Evolutionary conservation across 2,329 filamentous ascomycete genomes (phyloP), one percentile per base, ranked within the genome.

Genomic region (Cadophora gregata): DNA sequence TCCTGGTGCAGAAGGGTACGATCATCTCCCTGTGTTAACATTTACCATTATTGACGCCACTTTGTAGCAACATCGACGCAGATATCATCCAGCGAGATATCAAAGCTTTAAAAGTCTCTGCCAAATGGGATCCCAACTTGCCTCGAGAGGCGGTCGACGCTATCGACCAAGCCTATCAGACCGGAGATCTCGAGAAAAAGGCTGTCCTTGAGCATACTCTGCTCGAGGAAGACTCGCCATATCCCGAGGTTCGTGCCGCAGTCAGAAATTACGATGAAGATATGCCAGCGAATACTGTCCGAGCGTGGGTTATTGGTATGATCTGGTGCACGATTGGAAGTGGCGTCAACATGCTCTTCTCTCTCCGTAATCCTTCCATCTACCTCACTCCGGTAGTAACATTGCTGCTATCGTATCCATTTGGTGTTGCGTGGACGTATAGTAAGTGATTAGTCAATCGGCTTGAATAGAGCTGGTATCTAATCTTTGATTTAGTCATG

Each of bases 261-360:
- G 87, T 90, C 2, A 81, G 81, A 62, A 90, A 90, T 75, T 86
- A 85, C 71, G 88, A 90, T 75, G 85, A 90, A 71, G 84, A 88
- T 56, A 75, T 90, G 29, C 88, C 88, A 0, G 88, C 86, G 78
- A 90, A 88, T 75, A 91, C 89, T 0, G 79, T 90, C 33, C 83
- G 88, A 50, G 88, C 87, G 21, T 90, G 88, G 88, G 81, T 81
- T 1, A 89, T 90, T 67, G 88, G 88, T 3, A 71, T 74, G 33
- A 42, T 67, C 1, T 72, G 90, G 21, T 67, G 69, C 16, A 64
- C 63, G 6, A 31, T 70, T 36, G 69, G 66, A 29, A 63, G 64
- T 8, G 59, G 48, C 5, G 66, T 75, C 53, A 77, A 77, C 47
- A 73, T 72, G 9, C 64, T 77, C 14, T 76, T 77, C 67, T 74